phyloP scores from a whole-genome alignment of 169 alveolate genomes.

The Amoebophrya sp. region DNA sequence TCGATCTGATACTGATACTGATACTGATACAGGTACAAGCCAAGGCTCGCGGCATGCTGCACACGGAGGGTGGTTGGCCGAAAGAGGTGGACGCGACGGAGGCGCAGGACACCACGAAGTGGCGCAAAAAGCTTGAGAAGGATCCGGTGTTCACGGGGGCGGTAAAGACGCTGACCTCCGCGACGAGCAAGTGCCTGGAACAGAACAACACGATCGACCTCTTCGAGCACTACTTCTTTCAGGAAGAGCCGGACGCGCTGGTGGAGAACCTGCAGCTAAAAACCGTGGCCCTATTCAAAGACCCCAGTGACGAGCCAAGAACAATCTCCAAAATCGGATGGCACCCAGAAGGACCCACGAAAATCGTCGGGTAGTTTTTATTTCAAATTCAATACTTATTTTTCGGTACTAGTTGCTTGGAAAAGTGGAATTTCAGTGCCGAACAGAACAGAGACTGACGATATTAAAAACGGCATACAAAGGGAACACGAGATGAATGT shows the following conservation, averaged over 20 bases:
- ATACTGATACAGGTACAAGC: background rate
- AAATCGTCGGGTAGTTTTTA: conserved; percentile 8
- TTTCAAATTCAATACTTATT: background rate
- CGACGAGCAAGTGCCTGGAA: conserved; percentile 54
- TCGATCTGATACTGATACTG: no score
- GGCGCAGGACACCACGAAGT: conserved; percentile 64
- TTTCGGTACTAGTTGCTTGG: background rate
- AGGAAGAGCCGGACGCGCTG: background rate
- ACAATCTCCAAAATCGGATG: conserved; percentile 67
- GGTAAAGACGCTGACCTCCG: conserved; percentile 51
- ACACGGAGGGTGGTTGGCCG: conserved; percentile 86
- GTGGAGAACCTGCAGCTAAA: background rate
- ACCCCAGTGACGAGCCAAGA: conserved; percentile 38
- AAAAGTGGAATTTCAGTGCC: background rate
- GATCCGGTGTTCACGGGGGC: conserved; percentile 60
- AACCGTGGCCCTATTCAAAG: background rate
- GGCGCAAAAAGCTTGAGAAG: conserved; percentile 62
- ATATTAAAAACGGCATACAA: no score
- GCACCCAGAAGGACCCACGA: conserved; percentile 73
- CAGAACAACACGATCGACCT: conserved; percentile 72
- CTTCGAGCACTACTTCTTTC: conserved; percentile 70
- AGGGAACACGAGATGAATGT: no score
- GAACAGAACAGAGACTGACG: no score
- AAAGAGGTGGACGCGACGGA: conserved; percentile 71
- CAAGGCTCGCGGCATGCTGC: conserved; percentile 54